Evolutionary conservation across 2,329 filamentous ascomycete genomes (phyloP), one percentile per base, ranked within the genome.

Genomic region (Pseudophaeomoniella oleicola): DNA sequence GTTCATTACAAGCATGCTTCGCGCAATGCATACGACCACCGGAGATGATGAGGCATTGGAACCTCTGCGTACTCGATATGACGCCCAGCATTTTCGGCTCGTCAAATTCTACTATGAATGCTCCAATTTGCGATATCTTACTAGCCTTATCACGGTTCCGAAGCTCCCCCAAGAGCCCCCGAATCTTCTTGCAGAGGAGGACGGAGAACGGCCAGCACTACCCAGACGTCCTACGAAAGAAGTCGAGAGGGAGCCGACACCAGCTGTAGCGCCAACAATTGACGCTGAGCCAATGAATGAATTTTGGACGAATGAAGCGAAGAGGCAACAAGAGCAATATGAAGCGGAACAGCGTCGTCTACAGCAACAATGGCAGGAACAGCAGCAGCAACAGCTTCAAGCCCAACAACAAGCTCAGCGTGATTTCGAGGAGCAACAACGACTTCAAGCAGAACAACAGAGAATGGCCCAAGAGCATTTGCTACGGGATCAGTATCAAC

Each of bases 71-170:
- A 75, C 79, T 43, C 73, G 88, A 51, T 98, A 96, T 56, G 81
- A 94, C 56, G 86, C 90, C 11, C 90, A 96, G 53, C 90, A 98
- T 58, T 88, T 96, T 64, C 82, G 90, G 13, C 72, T 98, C 12
- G 82, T 94, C 54, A 90, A 92, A 53, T 98, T 96, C 62, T 98
- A 98, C 63, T 96, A 96, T 60, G 90, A 98, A 62, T 98, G 90
- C 61, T 94, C 90, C 9, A 98, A 96, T 57, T 70, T 98, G 38
- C 81, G 90, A 48, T 98, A 98, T 55, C 71, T 98, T 34, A 98
- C 90, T 11, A 94, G 86, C 51, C 68, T 98, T 36, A 96, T 98
- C 52, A 93, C 85, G 2, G 85, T 98, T 4, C 90, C 90, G 1
- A 96, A 94, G 57, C 72, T 98, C 35, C 87, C 90, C 1, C 84